Base-by-base conservation (phyloP, 2,329 filamentous ascomycete genomes). In the Ophiocordyceps camponoti-floridani region DNA sequence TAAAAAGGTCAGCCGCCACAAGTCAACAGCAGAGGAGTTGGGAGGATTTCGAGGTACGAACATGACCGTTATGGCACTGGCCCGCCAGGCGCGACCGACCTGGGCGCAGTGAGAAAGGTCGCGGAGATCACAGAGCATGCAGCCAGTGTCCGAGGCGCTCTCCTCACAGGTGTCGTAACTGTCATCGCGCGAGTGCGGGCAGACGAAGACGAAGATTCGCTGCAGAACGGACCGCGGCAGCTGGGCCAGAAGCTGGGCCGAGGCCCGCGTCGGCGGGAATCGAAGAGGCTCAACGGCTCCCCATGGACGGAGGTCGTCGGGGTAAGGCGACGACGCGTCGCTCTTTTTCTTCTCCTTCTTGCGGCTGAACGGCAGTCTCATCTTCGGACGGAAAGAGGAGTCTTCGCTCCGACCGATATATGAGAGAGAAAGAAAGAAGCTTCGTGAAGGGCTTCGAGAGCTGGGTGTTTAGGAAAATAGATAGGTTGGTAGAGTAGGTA, bases 91-190 rank as follows among this genome's bases (percentile, higher is more conserved):
- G 54, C 76, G 77, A 59, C 77, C 84, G 43, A 85, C 84, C 58
- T 76, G 70, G 37, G 79, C 77, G 59, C 84, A 89, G 60, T 85
- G 79, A 44, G 86, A 78, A 46, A 95, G 73, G 61, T 95, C 87
- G 52, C 88, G 79, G 67, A 91, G 73, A 64, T 94, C 86, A 66
- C 89, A 96, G 52, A 94, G 78, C 83, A 91, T 89, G 66, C 89
- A 96, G 46, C 78, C 79, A 64, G 86, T 79, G 52, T 82, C 81
- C 43, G 77, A 73, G 51, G 82, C 77, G 47, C 82, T 85, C 54
- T 84, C 75, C 65, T 96, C 89, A 56, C 84, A 89, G 40, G 79
- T 79, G 51, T 85, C 80, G 61, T 91, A 93, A 47, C 72, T 79
- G 57, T 79, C 70, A 62, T 96, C 88, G 45, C 67, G 65, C 33